Percentiles rank a stretch among this genome's conserved stretches.
phyloP scores from a whole-genome alignment of 371 early-diverging fungal genomes.

The Lichtheimia hyalospora region DNA sequence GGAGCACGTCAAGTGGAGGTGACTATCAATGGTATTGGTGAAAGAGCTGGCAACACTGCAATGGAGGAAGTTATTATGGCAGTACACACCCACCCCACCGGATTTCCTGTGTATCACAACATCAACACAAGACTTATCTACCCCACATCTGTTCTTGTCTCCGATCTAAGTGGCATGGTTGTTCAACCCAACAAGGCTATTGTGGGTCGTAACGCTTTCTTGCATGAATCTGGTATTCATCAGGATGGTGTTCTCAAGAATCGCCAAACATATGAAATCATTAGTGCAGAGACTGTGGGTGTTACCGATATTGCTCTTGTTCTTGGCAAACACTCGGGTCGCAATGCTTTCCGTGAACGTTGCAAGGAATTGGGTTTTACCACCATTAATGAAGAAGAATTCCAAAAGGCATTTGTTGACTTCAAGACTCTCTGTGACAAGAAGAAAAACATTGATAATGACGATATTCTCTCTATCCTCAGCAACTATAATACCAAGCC shows the following conservation, averaged over 20 bases:
- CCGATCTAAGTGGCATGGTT: slow-evolving; percentile 86
- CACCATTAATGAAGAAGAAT: slow-evolving; percentile 59
- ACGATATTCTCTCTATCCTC: slow-evolving; percentile 84
- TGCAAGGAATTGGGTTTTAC: slow-evolving; percentile 80
- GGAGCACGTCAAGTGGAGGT: slow-evolving; percentile 97
- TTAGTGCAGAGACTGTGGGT: slow-evolving; percentile 89
- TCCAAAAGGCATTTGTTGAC: slow-evolving; percentile 78
- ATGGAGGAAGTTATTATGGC: slow-evolving; percentile 96
- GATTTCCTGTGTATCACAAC: slow-evolving; percentile 84
- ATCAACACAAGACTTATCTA: slow-evolving; percentile 89
- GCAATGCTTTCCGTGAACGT: slow-evolving; percentile 87
- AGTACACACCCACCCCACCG: slow-evolving; percentile 82
- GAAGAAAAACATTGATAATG: slow-evolving; percentile 90
- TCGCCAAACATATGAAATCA: slow-evolving; percentile 94
- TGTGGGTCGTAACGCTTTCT: slow-evolving; percentile 96
- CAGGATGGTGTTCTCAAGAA: slow-evolving; percentile 97
- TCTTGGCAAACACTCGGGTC: slow-evolving; percentile 95
- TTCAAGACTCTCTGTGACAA: slow-evolving; percentile 92
- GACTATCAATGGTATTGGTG: slow-evolving; percentile 97
- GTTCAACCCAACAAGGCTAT: slow-evolving; percentile 98
- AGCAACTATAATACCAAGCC: slow-evolving; percentile 43
- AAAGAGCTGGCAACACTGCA: slow-evolving; percentile 97
- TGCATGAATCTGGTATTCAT: slow-evolving; percentile 97
- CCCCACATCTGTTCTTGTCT: slow-evolving; percentile 87
- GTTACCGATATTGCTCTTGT: slow-evolving; percentile 82